Evolutionary conservation across 2,329 filamentous ascomycete genomes (phyloP).

Genomic region (Immersiporthe knoxdaviesiana): DNA sequence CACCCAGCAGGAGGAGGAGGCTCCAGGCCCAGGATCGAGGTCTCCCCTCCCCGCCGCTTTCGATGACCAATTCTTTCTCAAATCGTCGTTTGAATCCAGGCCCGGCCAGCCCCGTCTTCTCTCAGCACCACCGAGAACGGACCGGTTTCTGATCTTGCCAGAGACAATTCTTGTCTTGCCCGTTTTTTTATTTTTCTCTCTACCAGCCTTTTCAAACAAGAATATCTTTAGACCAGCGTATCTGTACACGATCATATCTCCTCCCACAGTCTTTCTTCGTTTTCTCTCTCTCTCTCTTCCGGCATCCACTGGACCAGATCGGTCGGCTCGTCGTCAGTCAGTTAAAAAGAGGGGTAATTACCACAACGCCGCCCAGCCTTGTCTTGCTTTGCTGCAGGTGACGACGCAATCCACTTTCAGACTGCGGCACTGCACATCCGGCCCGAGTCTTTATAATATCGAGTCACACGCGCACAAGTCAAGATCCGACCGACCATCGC

Average conservation of each 20-base stretch:
- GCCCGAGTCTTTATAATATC: background rate
- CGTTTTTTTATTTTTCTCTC: no score
- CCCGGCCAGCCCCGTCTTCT: conserved; percentile 5
- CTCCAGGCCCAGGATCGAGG: background rate
- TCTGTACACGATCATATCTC: background rate
- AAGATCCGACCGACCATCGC: background rate
- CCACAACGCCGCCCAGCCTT: background rate
- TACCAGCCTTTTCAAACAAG: background rate
- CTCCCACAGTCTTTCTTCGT: background rate
- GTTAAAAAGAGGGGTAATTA: background rate
- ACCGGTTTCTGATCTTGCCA: background rate
- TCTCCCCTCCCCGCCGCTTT: background rate
- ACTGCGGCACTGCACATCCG: conserved; percentile 4
- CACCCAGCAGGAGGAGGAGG: background rate
- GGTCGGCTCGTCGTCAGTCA: background rate
- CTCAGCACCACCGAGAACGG: conserved; percentile 10
- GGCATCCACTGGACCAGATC: background rate
- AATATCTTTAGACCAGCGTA: no score
- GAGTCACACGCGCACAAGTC: background rate
- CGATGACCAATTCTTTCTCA: conserved; percentile 7
- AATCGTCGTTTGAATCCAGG: background rate
- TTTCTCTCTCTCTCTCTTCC: background rate
- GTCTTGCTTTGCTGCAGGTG: background rate
- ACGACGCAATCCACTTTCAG: conserved; percentile 8
- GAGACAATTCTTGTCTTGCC: background rate